phyloP scores from a whole-genome alignment of 2,329 filamentous ascomycete genomes.

The Beauveria sp. region DNA sequence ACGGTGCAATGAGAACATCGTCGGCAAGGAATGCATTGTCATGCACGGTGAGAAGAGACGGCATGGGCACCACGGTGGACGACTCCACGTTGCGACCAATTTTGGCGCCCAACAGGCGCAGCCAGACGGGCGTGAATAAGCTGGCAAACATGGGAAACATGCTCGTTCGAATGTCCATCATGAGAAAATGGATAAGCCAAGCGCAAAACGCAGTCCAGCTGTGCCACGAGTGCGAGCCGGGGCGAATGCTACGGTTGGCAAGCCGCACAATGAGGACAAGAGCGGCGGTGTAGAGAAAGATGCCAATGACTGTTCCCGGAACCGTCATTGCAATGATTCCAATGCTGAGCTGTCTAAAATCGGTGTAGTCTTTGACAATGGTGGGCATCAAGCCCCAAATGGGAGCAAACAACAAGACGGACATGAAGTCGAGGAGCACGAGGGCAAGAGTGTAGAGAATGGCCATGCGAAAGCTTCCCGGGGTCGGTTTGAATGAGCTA shows the following conservation, averaged over 20 bases:
- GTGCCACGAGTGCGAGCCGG: slow-evolving; percentile 17
- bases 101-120: slow-evolving; percentile 15
- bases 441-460: slow-evolving; percentile 13
- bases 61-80: slow-evolving; percentile 15
- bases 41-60: slow-evolving; percentile 15
- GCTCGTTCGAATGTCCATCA: slow-evolving; percentile 11
- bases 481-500: background rate
- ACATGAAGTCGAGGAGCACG: slow-evolving; percentile 13
- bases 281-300: slow-evolving; percentile 3
- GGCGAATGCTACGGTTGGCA: slow-evolving; percentile 12
- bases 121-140: slow-evolving; percentile 16
- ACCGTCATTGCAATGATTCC: slow-evolving; percentile 9
- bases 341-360: slow-evolving; percentile 10
- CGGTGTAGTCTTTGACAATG: slow-evolving; percentile 12
- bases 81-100: slow-evolving; percentile 16
- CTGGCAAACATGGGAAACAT: slow-evolving; percentile 18
- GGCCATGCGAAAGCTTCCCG: background rate
- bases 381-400: slow-evolving; percentile 11
- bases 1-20: slow-evolving; percentile 16
- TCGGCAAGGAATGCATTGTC: slow-evolving; percentile 18
- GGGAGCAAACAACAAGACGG: slow-evolving; percentile 11
- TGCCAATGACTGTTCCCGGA: slow-evolving; percentile 11
- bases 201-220: slow-evolving; percentile 15
- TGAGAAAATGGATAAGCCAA: slow-evolving; percentile 15
- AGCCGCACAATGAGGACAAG: slow-evolving; percentile 10